Conservation (phyloP, 2,329 filamentous ascomycete species). For the Dactylellina drechsleri region DNA sequence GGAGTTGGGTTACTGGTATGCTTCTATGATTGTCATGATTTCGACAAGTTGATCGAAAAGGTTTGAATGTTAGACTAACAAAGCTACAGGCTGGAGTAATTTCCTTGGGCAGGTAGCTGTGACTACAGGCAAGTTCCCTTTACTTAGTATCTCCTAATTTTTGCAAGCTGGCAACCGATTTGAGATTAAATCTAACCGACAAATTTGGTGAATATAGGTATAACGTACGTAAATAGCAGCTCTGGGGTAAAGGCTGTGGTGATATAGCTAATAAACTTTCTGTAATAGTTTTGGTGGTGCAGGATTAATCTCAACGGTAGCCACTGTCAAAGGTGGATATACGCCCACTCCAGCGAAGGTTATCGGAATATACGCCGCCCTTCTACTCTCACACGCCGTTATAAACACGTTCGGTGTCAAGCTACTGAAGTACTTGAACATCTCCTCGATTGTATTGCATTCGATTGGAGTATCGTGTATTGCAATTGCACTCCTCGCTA, state of each 20-base stretch:
- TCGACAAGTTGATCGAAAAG: neutral
- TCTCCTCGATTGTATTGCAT: conserved; percentile 68
- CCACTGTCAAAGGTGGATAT: conserved; percentile 64
- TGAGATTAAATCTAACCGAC: conserved; percentile 13
- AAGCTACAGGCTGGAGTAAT: conserved; percentile 64
- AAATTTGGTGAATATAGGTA: conserved; percentile 17
- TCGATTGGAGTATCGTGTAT: conserved; percentile 67
- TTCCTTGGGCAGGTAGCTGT: conserved; percentile 66
- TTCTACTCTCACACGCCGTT: conserved; percentile 67
- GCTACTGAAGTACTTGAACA: conserved; percentile 69
- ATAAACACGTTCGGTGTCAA: conserved; percentile 70
- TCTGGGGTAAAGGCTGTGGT: neutral
- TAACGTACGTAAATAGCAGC: conserved; percentile 27
- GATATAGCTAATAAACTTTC: neutral
- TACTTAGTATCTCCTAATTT: neutral
- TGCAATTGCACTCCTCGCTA: conserved; percentile 69
- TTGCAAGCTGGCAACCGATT: neutral
- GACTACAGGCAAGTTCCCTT: conserved; percentile 65
- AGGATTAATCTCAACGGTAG: conserved; percentile 64
- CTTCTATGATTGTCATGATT: neutral
- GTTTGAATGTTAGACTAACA: neutral
- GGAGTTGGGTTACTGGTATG: conserved; percentile 62
- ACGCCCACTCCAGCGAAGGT: conserved; percentile 65
- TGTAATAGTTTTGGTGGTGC: conserved; percentile 61
- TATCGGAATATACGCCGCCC: conserved; percentile 70